Conservation (phyloP, 1,284 basidiomycete genomes). For the Moesziomyces sp. region DNA sequence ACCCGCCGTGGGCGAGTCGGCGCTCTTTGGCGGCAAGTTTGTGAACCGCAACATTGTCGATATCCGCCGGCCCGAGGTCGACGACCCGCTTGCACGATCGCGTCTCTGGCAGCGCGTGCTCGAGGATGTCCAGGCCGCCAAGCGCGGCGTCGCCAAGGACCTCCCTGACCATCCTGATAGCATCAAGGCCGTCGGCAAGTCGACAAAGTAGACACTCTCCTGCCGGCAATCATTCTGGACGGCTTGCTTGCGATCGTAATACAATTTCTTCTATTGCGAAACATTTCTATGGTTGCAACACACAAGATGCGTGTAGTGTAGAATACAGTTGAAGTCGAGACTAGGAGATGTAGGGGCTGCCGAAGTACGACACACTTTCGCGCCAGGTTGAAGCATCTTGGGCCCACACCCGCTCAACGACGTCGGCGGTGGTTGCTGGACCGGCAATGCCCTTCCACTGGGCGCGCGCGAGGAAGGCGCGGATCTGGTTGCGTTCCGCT, state of each 20-base stretch:
- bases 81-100: slow-evolving; percentile 45
- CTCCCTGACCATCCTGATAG: slow-evolving; percentile 40
- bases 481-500: slow-evolving; percentile 17
- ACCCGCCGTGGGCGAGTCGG: slow-evolving; percentile 30
- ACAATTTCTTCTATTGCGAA: no score
- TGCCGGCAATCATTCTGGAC: not conserved
- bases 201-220: slow-evolving; percentile 2
- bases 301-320: not conserved
- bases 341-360: slow-evolving; percentile 36
- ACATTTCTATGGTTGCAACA: not conserved
- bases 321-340: not conserved
- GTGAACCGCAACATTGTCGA: slow-evolving; percentile 42
- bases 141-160: slow-evolving; percentile 21
- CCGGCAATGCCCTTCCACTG: slow-evolving; percentile 33
- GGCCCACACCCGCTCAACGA: slow-evolving; percentile 41
- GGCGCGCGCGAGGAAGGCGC: slow-evolving; percentile 12
- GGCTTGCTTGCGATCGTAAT: slow-evolving; percentile 1
- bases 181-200: slow-evolving; percentile 20
- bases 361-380: slow-evolving; percentile 41
- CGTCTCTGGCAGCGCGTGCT: slow-evolving; percentile 49
- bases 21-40: slow-evolving; percentile 52
- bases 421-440: slow-evolving; percentile 12
- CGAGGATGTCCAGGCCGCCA: slow-evolving; percentile 35
- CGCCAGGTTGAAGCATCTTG: slow-evolving; percentile 25
- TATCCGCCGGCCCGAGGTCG: slow-evolving; percentile 47